Evolutionary conservation across 1,139 yeast genomes (phyloP).

Genomic region (Chernovozyma aurita): DNA sequence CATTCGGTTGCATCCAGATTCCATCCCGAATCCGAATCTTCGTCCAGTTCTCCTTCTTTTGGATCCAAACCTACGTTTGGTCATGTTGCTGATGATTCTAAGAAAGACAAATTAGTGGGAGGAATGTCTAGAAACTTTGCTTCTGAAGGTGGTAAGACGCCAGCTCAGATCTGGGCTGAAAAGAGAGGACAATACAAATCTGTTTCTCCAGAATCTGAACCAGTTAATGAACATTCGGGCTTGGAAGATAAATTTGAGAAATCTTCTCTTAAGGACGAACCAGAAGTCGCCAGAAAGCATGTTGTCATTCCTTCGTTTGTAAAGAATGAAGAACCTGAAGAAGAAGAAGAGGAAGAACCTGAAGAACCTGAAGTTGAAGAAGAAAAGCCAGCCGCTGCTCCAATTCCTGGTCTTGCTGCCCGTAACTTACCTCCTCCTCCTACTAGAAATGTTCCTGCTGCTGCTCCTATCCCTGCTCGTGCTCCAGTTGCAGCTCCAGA

Average conservation of each 20-base stretch:
- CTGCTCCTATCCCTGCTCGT: constrained; percentile 6
- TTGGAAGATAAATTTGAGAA: constrained; percentile 15
- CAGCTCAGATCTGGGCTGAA: constrained; percentile 96
- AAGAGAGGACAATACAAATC: constrained; percentile 64
- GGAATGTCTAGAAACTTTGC: constrained; percentile 70
- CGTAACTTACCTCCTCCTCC: constrained; percentile 17
- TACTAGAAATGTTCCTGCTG: constrained; percentile 5
- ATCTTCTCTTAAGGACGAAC: constrained; percentile 11
- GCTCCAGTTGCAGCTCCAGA: constrained; percentile 13
- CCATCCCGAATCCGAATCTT: constrained; percentile 26
- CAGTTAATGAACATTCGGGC: constrained; percentile 7
- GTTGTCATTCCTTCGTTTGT: constrained; percentile 7
- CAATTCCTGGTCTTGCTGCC: no score
- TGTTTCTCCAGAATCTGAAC: constrained; percentile 23
- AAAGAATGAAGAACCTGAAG: constrained; percentile 13
- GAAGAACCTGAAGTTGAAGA: constrained; percentile 11
- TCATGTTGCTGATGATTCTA: constrained; percentile 18
- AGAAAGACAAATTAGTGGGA: constrained; percentile 48
- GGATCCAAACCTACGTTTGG: constrained; percentile 51
- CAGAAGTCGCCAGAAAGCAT: constrained; percentile 14
- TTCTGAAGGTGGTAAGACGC: constrained; percentile 77
- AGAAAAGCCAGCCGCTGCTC: constrained; percentile 13
- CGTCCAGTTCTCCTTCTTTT: constrained; percentile 32
- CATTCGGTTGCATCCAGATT: constrained; percentile 52
- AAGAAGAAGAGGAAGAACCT: constrained; percentile 15